Evolutionary conservation across 202 grass and related monocot species (phyloP), one percentile per base, ranked within the genome.

Genomic region (Setaria viridis): DNA sequence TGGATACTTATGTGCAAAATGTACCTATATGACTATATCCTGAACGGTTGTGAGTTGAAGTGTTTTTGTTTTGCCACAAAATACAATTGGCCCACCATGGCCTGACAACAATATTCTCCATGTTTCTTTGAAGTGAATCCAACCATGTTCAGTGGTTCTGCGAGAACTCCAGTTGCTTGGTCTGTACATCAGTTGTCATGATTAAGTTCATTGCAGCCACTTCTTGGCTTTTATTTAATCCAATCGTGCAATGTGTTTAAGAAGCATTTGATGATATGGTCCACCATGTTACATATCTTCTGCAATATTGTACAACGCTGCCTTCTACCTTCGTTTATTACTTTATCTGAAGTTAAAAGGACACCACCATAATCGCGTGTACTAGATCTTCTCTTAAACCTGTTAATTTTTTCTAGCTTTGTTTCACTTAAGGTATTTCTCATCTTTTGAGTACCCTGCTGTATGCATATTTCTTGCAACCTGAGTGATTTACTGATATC

Each of bases 161-260:
- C 42, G 1, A 50, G 60, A 32, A 74, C 77, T 14, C 69, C 34
- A 16, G 37, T 72, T 84, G 17, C 37, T 70, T 78, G 67, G 59
- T 73, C 11, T 42, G 13, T 76, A 57, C 77, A 68, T 68, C 55
- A 87, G 67, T 29, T 54, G 39, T 35, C 67, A 68, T 75, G 43
- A 76, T 83, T 41, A 87, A 70, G 53, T 70, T 50, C 72, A 34
- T 67, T 70, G 4, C 66, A 41, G 25, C 80, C 17, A 58, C 72
- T 60, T 77, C 42, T 76, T 34, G 9, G 4, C 37, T 16, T 56
- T 84, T 80, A 51, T 76, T 87, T 77, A 91, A 81, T 91, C 65
- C 41, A 1, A 59, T 45, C 11, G 9, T 64, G 50, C 47, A 74
- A 72, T 76, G 45, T 84, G 51, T 37, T 72, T 19, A 63, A 68